Evolutionary conservation across 208 protist genomes (phyloP), one percentile per base, ranked within the genome.

Genomic region (Leishmania tarentolae): DNA sequence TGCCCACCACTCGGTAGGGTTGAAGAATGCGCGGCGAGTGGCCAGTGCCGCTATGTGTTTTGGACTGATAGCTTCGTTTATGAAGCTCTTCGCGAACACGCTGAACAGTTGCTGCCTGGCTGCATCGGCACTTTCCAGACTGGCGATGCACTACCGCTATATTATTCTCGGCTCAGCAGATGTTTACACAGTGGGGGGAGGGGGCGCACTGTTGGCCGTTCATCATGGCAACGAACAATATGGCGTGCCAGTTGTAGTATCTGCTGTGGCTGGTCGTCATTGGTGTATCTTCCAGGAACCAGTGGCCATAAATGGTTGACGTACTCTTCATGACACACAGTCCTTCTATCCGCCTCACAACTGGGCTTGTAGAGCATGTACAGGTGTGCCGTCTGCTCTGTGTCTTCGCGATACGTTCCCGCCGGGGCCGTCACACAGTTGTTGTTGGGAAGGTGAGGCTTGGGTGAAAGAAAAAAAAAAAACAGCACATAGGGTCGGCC

Each of bases 321-420:
- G 86, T 87, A 31, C 87, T 73, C 77, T 92, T 84, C n/a, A 56
- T 86, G 90, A 86, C 86, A 92, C 40, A 63, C 76, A 44, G 78
- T 87, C 69, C 80, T 83, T 7, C 76, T 75, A 70, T 63, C 78
- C 50, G 81, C 21, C n/a, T 84, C 73, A 77, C 53, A 63, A 73
- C 70, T 66, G 9, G 88, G 86, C 81, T 93, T 90, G 79, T 91
- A 89, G 80, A 91, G 90, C 81, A 90, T 88, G 86, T 87, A 91
- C 50, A 88, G 70, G 72, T 90, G 78, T 42, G 83, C 76, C 71
- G 44, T 82, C 24, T 76, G 78, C 21, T 72, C 89, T 69, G 84
- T 76, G 37, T 83, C 79, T 72, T 90, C 83, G 61, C 87, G 88
- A 76, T 89, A 89, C 11, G 80, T 72, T 13, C 86, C 87, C 66